Percentiles rank a stretch among this genome's conserved stretches.
These are phyloP conservation scores for Talaromyces sp. DNA, from an alignment of 2,329 filamentous ascomycete species.

Conservation along the genomic window DNA sequence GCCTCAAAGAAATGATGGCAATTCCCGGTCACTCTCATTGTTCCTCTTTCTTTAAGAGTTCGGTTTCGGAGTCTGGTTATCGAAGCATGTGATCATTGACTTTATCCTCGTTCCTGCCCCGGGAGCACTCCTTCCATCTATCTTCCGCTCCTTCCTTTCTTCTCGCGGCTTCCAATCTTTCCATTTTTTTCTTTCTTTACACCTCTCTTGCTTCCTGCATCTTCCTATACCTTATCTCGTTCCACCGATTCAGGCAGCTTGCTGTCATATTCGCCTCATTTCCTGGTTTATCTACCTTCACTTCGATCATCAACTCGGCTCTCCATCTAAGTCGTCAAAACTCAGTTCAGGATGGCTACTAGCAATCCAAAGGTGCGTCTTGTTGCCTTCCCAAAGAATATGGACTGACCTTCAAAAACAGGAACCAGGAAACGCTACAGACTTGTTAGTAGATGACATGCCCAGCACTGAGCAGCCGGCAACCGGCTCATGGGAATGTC, in stretches of 20 bases:
- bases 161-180: background rate
- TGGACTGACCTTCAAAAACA: background rate
- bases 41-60: background rate
- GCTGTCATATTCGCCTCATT: background rate
- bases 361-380: background rate
- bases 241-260: background rate
- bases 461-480: background rate
- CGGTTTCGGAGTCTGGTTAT: background rate
- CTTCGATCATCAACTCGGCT: background rate
- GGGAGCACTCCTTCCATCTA: background rate
- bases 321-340: background rate
- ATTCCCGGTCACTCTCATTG: background rate
- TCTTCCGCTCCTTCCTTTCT: background rate
- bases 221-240: background rate
- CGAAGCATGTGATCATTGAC: background rate
- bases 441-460: background rate
- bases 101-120: background rate
- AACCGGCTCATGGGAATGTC: background rate
- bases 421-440: background rate
- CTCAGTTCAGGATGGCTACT: background rate
- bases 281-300: background rate
- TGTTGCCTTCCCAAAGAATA: background rate
- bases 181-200: background rate
- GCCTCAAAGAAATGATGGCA: background rate
- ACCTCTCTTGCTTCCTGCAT: background rate